A percentile compares a stretch with the other conserved stretches of the same genome.
phyloP scores from a whole-genome alignment of 2,329 filamentous ascomycete species.

The Paraphaeosphaeria minitans region DNA sequence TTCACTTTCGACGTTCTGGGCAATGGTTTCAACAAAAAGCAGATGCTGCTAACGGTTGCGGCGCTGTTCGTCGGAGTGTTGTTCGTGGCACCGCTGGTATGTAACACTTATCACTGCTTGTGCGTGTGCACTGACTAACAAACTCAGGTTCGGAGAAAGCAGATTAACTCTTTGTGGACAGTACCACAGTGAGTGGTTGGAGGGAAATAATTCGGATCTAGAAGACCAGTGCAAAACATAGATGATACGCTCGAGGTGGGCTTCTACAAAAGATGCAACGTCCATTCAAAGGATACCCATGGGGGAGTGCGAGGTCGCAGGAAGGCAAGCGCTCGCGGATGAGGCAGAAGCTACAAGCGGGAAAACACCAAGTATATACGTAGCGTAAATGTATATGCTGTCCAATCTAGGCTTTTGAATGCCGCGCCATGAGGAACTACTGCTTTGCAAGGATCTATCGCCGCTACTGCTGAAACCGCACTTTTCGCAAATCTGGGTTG shows the following conservation, averaged over 20 bases:
- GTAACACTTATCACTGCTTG: slow-evolving; percentile 9
- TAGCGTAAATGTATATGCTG: not conserved
- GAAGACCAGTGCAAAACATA: not conserved
- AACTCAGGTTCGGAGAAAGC: slow-evolving; percentile 61
- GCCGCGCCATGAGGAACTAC: not conserved
- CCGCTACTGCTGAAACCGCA: no score
- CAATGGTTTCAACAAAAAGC: slow-evolving; percentile 90
- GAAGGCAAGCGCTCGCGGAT: not conserved
- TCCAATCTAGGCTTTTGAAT: not conserved
- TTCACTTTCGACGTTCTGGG: slow-evolving; percentile 90
- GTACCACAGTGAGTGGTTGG: slow-evolving; percentile 34
- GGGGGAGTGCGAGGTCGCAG: not conserved
- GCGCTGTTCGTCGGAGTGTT: slow-evolving; percentile 78
- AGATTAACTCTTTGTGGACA: slow-evolving; percentile 69
- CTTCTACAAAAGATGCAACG: not conserved
- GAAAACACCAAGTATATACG: not conserved
- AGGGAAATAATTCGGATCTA: not conserved
- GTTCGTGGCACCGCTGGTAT: slow-evolving; percentile 82
- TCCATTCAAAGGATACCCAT: not conserved
- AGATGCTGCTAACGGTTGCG: slow-evolving; percentile 80
- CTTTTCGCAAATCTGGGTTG: no score
- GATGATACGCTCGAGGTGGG: not conserved
- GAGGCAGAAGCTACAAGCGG: not conserved
- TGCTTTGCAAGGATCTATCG: no score
- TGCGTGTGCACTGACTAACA: slow-evolving; percentile 17